phyloP scores from a whole-genome alignment of 2,329 filamentous ascomycete genomes.

The Beauveria rudraprayagi region DNA sequence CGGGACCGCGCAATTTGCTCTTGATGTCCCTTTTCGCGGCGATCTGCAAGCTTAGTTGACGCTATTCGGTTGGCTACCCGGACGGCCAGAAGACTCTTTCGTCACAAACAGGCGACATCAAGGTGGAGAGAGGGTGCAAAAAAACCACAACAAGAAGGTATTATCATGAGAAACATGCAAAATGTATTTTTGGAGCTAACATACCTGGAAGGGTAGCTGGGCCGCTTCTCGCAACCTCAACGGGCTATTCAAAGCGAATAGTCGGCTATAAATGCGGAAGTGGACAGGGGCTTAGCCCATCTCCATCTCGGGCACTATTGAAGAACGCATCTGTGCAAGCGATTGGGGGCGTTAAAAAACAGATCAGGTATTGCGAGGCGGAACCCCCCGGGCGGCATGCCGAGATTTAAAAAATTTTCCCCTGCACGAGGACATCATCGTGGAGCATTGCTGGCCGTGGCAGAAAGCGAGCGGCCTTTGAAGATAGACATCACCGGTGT shows the following conservation, averaged over 20 bases:
- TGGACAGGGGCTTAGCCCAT: background rate
- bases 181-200: background rate
- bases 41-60: background rate
- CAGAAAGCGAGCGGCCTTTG: background rate
- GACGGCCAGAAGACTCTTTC: background rate
- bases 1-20: background rate
- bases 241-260: background rate
- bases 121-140: background rate
- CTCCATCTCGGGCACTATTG: background rate
- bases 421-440: background rate
- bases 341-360: conserved; percentile 1
- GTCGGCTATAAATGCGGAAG: background rate
- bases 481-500: background rate
- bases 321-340: background rate
- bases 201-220: background rate
- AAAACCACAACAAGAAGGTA: background rate
- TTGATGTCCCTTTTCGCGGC: background rate
- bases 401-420: background rate
- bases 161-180: background rate
- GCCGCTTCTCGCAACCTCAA: background rate
- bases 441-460: background rate
- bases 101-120: background rate
- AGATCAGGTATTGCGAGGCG: background rate
- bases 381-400: background rate
- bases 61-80: background rate